Conservation (phyloP, 257 asterid genomes). For the Oldenlandia corymbosa region DNA sequence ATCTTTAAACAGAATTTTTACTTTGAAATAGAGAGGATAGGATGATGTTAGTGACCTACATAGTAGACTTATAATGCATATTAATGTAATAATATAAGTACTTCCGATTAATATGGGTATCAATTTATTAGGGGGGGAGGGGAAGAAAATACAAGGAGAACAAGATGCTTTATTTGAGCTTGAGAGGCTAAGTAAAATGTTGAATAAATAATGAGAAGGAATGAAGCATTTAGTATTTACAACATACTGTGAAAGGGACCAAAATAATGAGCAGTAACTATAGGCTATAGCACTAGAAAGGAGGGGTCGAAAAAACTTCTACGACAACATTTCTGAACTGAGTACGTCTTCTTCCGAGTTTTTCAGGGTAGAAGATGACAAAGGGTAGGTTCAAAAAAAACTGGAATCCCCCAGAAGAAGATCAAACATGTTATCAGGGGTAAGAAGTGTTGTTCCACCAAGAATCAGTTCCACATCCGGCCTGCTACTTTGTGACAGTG, state of each 20-base stretch:
- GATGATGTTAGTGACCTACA: too few relatives aligned
- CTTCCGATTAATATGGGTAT: too few relatives aligned
- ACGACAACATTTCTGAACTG: not conserved
- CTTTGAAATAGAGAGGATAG: not conserved
- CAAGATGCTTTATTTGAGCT: too few relatives aligned
- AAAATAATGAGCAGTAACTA: not conserved
- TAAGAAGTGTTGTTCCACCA: conserved; percentile 92
- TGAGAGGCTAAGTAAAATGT: not conserved
- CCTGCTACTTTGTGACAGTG: conserved; percentile 68
- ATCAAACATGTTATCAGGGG: conserved; percentile 77
- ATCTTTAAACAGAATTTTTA: not conserved
- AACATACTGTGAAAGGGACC: not conserved
- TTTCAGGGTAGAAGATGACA: not conserved
- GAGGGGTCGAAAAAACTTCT: not conserved
- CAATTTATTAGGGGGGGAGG: too few relatives aligned
- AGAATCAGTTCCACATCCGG: conserved; percentile 71
- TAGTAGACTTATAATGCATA: too few relatives aligned
- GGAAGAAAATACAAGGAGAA: too few relatives aligned
- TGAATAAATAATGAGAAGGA: not conserved
- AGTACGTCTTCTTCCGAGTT: not conserved
- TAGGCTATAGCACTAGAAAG: not conserved
- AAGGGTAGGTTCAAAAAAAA: conserved; percentile 31
- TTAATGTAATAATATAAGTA: too few relatives aligned
- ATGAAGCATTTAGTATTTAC: not conserved
- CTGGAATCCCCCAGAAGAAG: conserved; percentile 71